Conservation (phyloP, 1,284 basidiomycete species). For the Boletus hoseneyae region DNA sequence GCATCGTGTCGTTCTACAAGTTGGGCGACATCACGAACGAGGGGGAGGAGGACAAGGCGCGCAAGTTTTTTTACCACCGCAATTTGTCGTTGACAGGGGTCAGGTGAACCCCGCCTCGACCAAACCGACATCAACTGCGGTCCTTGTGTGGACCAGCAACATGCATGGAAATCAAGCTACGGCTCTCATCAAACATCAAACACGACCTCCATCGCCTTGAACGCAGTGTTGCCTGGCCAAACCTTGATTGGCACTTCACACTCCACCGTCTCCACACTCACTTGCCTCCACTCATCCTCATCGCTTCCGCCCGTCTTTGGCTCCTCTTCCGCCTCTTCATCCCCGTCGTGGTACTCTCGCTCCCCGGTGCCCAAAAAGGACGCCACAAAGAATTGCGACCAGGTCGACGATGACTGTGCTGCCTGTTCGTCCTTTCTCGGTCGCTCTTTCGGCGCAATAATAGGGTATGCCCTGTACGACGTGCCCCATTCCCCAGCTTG, state of each 20-base stretch:
- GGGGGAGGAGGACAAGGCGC: no score
- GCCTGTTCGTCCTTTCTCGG: conserved; percentile 13
- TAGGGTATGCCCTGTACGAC: conserved; percentile 56
- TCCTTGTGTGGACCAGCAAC: no score
- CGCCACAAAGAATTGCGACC: conserved; percentile 54
- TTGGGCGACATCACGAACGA: no score
- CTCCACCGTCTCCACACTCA: conserved; percentile 79
- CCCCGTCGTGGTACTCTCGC: conserved; percentile 56
- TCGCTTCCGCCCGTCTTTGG: not conserved
- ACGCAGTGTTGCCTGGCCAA: conserved; percentile 87
- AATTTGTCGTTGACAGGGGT: no score
- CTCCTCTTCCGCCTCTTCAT: conserved; percentile 36
- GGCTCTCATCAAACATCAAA: conserved; percentile 72
- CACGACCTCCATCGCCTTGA: conserved; percentile 73
- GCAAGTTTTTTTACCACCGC: no score
- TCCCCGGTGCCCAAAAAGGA: conserved; percentile 50
- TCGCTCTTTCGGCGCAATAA: conserved; percentile 61
- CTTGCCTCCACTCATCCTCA: conserved; percentile 58
- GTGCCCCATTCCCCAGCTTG: conserved; percentile 51
- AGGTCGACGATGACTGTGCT: conserved; percentile 32
- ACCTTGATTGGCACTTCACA: conserved; percentile 88
- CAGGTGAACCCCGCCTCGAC: not conserved
- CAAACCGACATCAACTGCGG: no score
- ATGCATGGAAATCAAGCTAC: no score
- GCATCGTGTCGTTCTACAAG: conserved; percentile 10